A percentile compares a stretch with the other conserved stretches of the same genome.
Evolutionary conservation across 805 yeast genomes (phyloP).

Genomic region (Metschnikowia gruessii): DNA sequence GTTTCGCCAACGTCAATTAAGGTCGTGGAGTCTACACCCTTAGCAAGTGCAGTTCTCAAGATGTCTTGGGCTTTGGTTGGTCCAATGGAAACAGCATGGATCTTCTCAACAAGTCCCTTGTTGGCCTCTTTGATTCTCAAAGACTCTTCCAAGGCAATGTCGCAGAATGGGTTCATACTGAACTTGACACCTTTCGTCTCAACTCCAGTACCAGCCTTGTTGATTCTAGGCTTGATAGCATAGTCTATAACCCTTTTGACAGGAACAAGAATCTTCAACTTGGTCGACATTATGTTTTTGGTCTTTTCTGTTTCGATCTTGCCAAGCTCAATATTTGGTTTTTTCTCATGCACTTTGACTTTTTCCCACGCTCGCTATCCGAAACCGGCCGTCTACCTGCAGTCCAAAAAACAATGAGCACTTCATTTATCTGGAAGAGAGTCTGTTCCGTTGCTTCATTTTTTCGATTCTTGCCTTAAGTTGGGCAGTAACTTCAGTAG

Average conservation of each 20-base stretch:
- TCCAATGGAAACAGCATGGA: constrained; percentile 92
- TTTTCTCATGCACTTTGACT: constrained; percentile 5
- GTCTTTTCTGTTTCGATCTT: not conserved
- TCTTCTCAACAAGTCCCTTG: constrained; percentile 65
- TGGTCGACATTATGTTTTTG: constrained; percentile 26
- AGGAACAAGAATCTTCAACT: constrained; percentile 80
- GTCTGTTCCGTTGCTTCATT: constrained; percentile 65
- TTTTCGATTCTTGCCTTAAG: constrained; percentile 83
- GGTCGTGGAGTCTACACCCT: constrained; percentile 88
- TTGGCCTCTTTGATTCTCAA: constrained; percentile 66
- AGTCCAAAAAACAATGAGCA: constrained; percentile 2
- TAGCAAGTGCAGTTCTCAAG: constrained; percentile 85
- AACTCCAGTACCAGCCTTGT: constrained; percentile 77
- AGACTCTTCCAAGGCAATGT: constrained; percentile 96
- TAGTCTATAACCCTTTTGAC: constrained; percentile 93
- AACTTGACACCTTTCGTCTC: constrained; percentile 89
- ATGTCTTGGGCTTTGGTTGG: constrained; percentile 84
- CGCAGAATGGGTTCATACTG: constrained; percentile 95
- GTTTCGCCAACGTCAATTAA: constrained; percentile 72
- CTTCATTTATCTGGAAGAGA: constrained; percentile 1
- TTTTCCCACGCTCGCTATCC: constrained; percentile 7
- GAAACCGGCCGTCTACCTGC: constrained; percentile 12
- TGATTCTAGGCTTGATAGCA: constrained; percentile 89
- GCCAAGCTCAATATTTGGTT: not conserved
- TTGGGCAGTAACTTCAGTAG: constrained; percentile 85